Conservation (phyloP, 148 eudicot species). For the Rhododendron kiyosumense region DNA sequence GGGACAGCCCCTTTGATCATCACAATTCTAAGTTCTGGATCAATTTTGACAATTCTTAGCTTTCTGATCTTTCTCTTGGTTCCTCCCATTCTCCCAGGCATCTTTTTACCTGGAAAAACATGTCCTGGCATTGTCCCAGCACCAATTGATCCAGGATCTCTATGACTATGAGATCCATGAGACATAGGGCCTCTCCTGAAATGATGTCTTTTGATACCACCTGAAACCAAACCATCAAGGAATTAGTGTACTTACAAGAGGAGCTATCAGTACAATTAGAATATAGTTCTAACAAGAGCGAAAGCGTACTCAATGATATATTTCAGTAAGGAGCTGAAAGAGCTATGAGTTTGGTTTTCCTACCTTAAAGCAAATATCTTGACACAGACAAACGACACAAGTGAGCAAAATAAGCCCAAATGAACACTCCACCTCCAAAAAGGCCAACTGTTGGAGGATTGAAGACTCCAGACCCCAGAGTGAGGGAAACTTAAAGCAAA, state of each 20-base stretch:
- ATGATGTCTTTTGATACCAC: conserved; percentile 91
- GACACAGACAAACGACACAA: not conserved
- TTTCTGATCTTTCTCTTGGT: conserved; percentile 77
- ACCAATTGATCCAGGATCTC: conserved; percentile 90
- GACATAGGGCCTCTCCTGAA: conserved; percentile 95
- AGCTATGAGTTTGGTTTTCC: not conserved
- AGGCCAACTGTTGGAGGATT: not conserved
- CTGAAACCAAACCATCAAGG: conserved; percentile 25
- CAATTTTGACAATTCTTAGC: conserved; percentile 79
- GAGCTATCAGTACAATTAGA: not conserved
- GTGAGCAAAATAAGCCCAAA: not conserved
- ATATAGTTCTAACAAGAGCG: not conserved
- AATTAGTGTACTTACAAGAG: not conserved
- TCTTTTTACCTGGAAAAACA: conserved; percentile 89
- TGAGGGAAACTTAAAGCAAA: not conserved
- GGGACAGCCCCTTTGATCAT: conserved; percentile 95
- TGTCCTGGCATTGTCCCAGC: conserved; percentile 98
- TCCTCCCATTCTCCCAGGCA: conserved; percentile 99
- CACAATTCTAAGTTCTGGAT: conserved; percentile 67
- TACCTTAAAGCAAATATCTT: not conserved
- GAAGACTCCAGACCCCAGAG: not conserved
- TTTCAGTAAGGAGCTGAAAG: too few relatives aligned
- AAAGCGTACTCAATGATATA: not conserved
- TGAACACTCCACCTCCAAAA: not conserved
- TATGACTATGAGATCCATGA: conserved; percentile 95